Evolutionary conservation across 495 filamentous ascomycete species (phyloP), one percentile per base, ranked within the genome.

Genomic region (Annulohypoxylon moriforme): DNA sequence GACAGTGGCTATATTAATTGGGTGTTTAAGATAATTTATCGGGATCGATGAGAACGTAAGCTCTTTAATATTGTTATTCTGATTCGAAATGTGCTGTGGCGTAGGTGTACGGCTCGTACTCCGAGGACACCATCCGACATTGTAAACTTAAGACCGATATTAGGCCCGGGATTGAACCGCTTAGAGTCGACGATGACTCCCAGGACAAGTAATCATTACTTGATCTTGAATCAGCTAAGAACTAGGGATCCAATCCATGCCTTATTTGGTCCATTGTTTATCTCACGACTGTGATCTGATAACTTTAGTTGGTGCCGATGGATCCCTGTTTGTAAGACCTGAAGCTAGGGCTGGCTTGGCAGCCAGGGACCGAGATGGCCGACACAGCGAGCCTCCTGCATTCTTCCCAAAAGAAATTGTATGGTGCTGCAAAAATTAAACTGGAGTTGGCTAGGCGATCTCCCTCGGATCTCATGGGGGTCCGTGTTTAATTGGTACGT

Each of bases 171-270:
- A 4, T 65, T 36, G 46, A 64, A 27, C 29, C 49, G 31, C 42
- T 16, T 4, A 64, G 16, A 60, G 10, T 58, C 33, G 29, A 64
- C 18, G 56, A 34, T 73, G 71, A 69, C 59, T 64, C 40, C 59
- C 27, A 67, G 6, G 44, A 47, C 66, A 25, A 70, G 14, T 63
- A 62, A 73, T 69, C 49, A 61, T 74, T 74, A 67, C 65, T 36
- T 65, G 71, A 74, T 66, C 53, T 63, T 73, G 71, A 73, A 73
- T 73, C 71, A 73, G 71, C 66, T 74, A 18, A 33, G 40, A 59
- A 63, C 62, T 67, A 70, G 44, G 44, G 52, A 47, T 50, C 36
- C 36, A 58, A 18, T 5, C 61, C 42, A 61, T 69, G 47, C 67
- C 62, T 22, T 31, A 50, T 70, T 63, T 11, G 57, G 57, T 5